Percentiles rank a stretch among this genome's conserved stretches.
Conservation (phyloP, 371 early-diverging fungal species). For the Mucor lusitanicus region DNA sequence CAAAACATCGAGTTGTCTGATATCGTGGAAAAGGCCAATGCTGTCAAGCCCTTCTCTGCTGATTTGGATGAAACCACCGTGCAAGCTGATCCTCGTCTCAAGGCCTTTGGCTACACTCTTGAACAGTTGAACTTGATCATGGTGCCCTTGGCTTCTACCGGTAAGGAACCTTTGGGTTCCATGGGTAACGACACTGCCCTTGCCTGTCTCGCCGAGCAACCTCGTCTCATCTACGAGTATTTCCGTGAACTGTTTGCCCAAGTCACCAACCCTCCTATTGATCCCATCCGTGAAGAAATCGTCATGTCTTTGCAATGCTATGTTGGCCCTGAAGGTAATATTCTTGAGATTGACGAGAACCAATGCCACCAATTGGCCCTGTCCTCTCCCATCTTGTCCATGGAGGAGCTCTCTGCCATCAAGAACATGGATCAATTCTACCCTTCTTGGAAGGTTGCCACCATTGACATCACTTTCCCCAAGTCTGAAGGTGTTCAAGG, state of each 20-base stretch:
- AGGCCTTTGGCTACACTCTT: slow-evolving; percentile 89
- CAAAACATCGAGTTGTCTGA: slow-evolving; percentile 75
- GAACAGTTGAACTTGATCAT: slow-evolving; percentile 92
- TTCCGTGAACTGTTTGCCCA: slow-evolving; percentile 97
- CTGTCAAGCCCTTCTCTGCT: slow-evolving; percentile 17
- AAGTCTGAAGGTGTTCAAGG: slow-evolving; percentile 76
- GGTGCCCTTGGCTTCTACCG: slow-evolving; percentile 82
- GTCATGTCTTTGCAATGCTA: slow-evolving; percentile 96
- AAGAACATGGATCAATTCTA: slow-evolving; percentile 62
- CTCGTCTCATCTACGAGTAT: slow-evolving; percentile 92
- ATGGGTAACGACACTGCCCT: slow-evolving; percentile 97
- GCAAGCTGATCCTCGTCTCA: slow-evolving; percentile 79
- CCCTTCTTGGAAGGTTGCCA: slow-evolving; percentile 78
- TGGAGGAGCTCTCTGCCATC: slow-evolving; percentile 80
- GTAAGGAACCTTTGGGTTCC: slow-evolving; percentile 96
- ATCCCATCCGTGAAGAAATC: slow-evolving; percentile 96
- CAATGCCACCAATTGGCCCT: slow-evolving; percentile 83
- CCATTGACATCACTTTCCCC: slow-evolving; percentile 87
- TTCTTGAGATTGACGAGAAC: slow-evolving; percentile 77
- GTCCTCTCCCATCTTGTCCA: slow-evolving; percentile 84
- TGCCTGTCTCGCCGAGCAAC: slow-evolving; percentile 88
- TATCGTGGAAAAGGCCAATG: slow-evolving; percentile 42
- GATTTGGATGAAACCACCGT: slow-evolving; percentile 49
- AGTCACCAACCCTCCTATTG: slow-evolving; percentile 97
- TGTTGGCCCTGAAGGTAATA: slow-evolving; percentile 94